These are phyloP conservation scores for Selaginella tamariscina DNA, from an alignment of 75 land plant genomes.

Conservation along the genomic window DNA sequence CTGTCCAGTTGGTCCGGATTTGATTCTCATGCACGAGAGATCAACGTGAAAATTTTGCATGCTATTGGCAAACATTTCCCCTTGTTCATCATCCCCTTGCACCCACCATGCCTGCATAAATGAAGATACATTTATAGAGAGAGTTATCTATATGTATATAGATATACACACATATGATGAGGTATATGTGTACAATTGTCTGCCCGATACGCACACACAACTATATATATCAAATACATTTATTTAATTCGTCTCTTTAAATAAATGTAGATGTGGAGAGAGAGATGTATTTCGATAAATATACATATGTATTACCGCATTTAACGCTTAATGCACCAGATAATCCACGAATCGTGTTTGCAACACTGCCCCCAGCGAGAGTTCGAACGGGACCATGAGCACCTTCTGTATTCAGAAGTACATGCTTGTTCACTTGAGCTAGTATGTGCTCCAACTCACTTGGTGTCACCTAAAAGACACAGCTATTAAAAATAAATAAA, in stretches of 20 bases:
- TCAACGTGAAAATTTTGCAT: conserved; percentile 56
- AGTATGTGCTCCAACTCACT: conserved; percentile 66
- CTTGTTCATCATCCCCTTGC: conserved; percentile 87
- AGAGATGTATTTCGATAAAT: no score
- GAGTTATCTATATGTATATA: no score
- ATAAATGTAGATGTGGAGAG: no score
- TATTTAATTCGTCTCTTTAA: no score
- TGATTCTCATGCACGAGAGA: conserved; percentile 54
- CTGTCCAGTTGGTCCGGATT: conserved; percentile 68
- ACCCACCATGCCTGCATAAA: conserved; percentile 64
- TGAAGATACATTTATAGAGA: no score
- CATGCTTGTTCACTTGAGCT: conserved; percentile 50
- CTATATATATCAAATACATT: no score
- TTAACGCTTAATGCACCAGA: conserved; percentile 52
- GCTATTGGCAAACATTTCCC: conserved; percentile 43
- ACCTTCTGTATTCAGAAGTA: conserved; percentile 31
- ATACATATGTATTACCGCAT: no score
- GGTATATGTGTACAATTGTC: no score
- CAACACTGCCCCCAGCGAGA: conserved; percentile 89
- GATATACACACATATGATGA: no score
- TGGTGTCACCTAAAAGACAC: conserved; percentile 34
- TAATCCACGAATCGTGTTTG: conserved; percentile 79
- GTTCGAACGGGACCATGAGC: conserved; percentile 36
- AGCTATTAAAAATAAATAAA: no score
- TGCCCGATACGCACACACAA: no score